Conservation (phyloP, 257 asterid genomes). For the Penstemon barbatus region DNA sequence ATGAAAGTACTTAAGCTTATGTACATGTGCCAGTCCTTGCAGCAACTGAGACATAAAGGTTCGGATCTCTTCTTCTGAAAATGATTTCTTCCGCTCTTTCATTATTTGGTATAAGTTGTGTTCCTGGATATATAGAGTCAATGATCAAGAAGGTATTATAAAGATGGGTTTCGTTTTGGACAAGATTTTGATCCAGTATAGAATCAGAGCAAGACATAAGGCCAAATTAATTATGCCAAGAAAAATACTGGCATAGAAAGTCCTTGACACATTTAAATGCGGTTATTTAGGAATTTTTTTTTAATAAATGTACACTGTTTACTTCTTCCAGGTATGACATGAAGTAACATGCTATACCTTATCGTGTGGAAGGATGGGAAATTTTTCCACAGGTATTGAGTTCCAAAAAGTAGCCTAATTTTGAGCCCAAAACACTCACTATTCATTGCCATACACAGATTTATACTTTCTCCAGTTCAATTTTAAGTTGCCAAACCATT, state of each 20-base stretch:
- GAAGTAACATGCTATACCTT: not conserved
- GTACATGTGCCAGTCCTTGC: constrained; percentile 86
- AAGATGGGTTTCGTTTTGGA: not conserved
- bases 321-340: not conserved
- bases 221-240: constrained; percentile 4
- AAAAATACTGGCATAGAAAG: not conserved
- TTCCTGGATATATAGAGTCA: constrained; percentile 54
- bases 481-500: too few species aligned
- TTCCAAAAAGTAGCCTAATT: too few species aligned
- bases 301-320: not conserved
- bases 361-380: too few species aligned
- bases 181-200: not conserved
- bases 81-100: constrained; percentile 65
- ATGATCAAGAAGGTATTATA: not conserved
- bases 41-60: constrained; percentile 81
- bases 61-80: constrained; percentile 81
- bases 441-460: too few species aligned
- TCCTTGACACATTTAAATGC: not conserved
- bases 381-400: too few species aligned
- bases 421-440: too few species aligned
- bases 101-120: constrained; percentile 80
- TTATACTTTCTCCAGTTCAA: too few species aligned
- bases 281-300: not conserved
- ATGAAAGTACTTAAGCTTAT: constrained; percentile 78
- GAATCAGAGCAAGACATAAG: constrained; percentile 14